These are phyloP conservation scores for Raddia guianensis DNA, from an alignment of 176 grass and related monocot genomes.

Conservation along the genomic window DNA sequence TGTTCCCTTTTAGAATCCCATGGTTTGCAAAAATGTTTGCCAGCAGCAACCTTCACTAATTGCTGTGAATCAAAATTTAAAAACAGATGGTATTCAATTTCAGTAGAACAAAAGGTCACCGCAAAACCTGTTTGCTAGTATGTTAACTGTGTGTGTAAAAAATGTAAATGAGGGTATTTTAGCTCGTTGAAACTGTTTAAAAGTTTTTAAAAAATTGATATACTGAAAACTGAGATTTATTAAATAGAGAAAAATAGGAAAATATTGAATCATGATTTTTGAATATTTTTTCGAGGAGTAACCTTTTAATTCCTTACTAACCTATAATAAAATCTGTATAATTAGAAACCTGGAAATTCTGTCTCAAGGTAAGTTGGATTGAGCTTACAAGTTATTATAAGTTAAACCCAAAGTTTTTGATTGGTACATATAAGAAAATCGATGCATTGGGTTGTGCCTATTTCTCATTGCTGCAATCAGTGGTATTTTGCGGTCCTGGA, in stretches of 20 bases:
- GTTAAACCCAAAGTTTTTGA: background rate
- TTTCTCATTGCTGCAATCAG: background rate
- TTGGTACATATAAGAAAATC: background rate
- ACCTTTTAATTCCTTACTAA: conserved; percentile 12
- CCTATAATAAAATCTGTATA: background rate
- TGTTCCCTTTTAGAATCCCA: background rate
- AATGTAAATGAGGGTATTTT: background rate
- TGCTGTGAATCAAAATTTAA: conserved; percentile 2
- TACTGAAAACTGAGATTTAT: background rate
- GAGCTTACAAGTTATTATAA: background rate
- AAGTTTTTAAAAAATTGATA: background rate
- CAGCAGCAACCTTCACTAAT: conserved; percentile 9
- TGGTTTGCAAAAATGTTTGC: background rate
- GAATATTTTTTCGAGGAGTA: background rate
- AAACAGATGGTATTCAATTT: background rate
- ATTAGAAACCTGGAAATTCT: background rate
- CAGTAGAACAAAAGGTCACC: background rate
- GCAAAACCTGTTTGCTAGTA: background rate
- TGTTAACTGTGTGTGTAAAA: background rate
- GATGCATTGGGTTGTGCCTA: background rate
- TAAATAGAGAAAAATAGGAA: background rate
- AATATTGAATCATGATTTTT: background rate
- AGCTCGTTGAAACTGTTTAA: background rate
- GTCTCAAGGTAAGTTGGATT: background rate
- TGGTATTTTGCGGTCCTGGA: background rate